These are phyloP conservation scores for Diaporthe nobilis DNA, from an alignment of 2,329 filamentous ascomycete genomes.

Conservation along the genomic window DNA sequence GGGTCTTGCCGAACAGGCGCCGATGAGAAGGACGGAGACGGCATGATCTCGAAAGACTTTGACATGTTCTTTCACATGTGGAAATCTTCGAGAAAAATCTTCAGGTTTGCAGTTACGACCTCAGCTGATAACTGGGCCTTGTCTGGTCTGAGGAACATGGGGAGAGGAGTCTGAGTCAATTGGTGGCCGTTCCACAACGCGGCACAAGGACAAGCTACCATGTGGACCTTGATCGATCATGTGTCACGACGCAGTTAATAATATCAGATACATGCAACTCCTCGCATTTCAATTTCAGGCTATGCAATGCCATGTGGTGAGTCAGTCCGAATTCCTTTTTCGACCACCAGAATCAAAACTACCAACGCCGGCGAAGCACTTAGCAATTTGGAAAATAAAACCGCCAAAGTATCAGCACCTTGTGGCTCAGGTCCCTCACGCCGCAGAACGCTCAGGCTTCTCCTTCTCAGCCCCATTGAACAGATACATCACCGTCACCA, in stretches of 20 bases:
- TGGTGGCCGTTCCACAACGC: neutral
- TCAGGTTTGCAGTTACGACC: neutral
- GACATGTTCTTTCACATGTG: constrained; percentile 4
- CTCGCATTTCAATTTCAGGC: neutral
- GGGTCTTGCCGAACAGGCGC: neutral
- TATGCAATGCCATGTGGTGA: neutral
- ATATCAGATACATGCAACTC: constrained; percentile 13
- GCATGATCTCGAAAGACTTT: neutral
- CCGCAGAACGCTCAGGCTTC: constrained; percentile 7
- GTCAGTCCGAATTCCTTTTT: constrained; percentile 3
- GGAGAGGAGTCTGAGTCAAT: neutral
- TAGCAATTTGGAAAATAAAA: neutral
- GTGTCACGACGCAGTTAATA: neutral
- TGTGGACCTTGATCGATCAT: neutral
- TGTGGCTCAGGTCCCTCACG: constrained; percentile 4
- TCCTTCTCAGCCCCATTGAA: constrained; percentile 57
- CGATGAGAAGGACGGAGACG: neutral
- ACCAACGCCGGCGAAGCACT: neutral
- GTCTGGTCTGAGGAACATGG: neutral
- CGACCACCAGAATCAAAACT: neutral
- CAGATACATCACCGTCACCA: constrained; percentile 61
- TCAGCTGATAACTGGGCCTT: neutral
- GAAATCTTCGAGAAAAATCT: neutral
- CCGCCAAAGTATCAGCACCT: neutral
- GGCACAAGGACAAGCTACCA: neutral